Conservation (phyloP, 352 stramenopile species). For the Peronospora farinosa region DNA sequence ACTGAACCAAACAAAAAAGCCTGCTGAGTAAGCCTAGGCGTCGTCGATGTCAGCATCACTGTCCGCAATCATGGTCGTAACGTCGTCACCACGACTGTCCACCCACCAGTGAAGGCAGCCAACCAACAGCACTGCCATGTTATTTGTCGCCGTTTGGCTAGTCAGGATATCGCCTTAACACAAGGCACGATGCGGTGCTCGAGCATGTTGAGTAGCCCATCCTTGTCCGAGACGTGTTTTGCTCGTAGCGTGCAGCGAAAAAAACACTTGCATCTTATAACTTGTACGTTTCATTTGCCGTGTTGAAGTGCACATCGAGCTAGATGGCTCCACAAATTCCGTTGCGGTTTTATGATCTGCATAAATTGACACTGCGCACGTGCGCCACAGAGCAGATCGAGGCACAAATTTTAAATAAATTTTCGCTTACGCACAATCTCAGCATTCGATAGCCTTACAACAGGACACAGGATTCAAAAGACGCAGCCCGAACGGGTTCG, state of each 20-base stretch:
- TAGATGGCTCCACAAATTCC: conserved; percentile 6
- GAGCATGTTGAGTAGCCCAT: conserved; percentile 16
- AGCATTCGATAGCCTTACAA: conserved; percentile 12
- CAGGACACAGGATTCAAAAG: conserved; percentile 18
- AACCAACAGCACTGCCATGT: not conserved
- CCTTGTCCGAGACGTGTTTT: conserved; percentile 9
- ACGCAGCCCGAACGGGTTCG: not conserved
- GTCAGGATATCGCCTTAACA: conserved; percentile 7
- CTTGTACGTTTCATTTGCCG: conserved; percentile 3
- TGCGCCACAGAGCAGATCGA: conserved; percentile 11
- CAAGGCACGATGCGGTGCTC: not conserved
- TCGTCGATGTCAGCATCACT: not conserved
- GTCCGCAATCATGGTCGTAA: not conserved
- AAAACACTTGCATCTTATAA: conserved; percentile 5
- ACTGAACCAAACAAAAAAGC: no score
- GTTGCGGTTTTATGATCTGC: conserved; percentile 14
- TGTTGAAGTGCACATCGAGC: conserved; percentile 24
- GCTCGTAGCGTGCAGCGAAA: conserved; percentile 27
- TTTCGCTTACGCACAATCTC: conserved; percentile 12
- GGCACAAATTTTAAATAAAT: conserved; percentile 9
- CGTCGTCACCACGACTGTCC: not conserved
- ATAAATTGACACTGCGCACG: conserved; percentile 24
- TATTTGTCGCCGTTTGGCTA: conserved; percentile 17
- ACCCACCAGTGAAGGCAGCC: not conserved
- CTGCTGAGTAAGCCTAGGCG: no score